Evolutionary conservation across 2,329 filamentous ascomycete genomes (phyloP), one percentile per base, ranked within the genome.

Genomic region (Alternaria alternata): DNA sequence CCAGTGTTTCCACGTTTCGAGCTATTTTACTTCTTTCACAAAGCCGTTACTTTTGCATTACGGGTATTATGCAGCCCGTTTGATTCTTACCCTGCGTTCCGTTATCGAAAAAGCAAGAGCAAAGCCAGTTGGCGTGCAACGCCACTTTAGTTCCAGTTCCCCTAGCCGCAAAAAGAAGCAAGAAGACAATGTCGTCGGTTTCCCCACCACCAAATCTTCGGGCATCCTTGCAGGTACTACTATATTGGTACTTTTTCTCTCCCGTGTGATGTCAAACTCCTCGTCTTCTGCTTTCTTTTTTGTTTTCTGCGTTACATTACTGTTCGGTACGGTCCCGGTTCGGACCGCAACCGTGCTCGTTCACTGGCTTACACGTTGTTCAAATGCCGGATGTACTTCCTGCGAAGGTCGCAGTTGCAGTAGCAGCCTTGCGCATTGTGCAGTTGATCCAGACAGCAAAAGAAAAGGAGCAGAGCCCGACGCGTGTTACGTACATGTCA

Each of bases 41-140:
- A 49, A 49, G 46, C 46, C 46, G 46, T 49, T 49, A 38, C 30
- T 49, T 48, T 49, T 49, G 46, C 46, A 49, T 49, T 38, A 49
- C 46, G 14, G 46, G 14, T 38, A 26, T 49, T 38, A 38, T 36
- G 46, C 32, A 36, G 46, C 46, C 30, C 46, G 46, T 49, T 49
- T 49, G n/a, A 49, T 36, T 49, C 39, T 38, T 14, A 49, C 46
- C 46, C 46, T 49, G 46, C 46, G 32, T 49, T 38, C 30, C 46
- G 46, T 24, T 34, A 14, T 36, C 32, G 46, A 38, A 49, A 49
- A 49, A 49, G 46, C 46, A 49, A 49, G 16, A 18, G 6, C 20
- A 12, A 11, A 16, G 30, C 46, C 22, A 24, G 39, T 9, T 24
- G 20, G 12, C 20, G 20, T 38, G 18, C 30, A 26, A 36, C 46